Evolutionary conservation across 129 eudicot species (phyloP).

Genomic region (Tanacetum coccineum): DNA sequence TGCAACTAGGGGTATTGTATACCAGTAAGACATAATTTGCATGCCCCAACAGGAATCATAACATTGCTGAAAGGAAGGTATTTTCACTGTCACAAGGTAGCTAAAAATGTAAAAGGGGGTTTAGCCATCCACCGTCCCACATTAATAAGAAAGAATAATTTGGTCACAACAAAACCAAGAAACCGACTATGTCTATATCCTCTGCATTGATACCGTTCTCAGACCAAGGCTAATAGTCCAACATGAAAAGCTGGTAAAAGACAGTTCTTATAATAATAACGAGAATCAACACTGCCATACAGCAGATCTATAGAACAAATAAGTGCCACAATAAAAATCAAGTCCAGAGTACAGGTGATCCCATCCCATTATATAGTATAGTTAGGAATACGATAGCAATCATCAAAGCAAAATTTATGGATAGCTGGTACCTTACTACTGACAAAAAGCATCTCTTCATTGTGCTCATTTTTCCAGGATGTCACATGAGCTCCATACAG

Average conservation of each 20-base stretch:
- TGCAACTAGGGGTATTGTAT: too few species aligned
- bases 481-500: constrained; percentile 87
- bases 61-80: not conserved
- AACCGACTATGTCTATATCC: constrained; percentile 6
- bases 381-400: not conserved
- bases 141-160: not conserved
- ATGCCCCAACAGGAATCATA: not conserved
- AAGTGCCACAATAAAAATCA: too few species aligned
- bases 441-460: constrained; percentile 83
- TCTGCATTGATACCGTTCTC: not conserved
- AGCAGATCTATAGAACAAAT: too few species aligned
- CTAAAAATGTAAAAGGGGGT: not conserved
- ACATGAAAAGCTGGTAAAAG: constrained; percentile 2
- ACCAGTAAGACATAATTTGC: not conserved
- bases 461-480: constrained; percentile 86
- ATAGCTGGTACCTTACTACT: constrained; percentile 63
- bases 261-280: not conserved
- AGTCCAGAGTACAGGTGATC: too few species aligned
- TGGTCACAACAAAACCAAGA: not conserved
- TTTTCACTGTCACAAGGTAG: not conserved
- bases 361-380: not conserved
- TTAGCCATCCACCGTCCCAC: constrained; percentile 4
- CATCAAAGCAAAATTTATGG: not conserved
- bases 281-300: not conserved
- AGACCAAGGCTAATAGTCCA: not conserved